These are phyloP conservation scores for Leccinum ochraceum DNA, from an alignment of 768 basidiomycete genomes.

Conservation along the genomic window DNA sequence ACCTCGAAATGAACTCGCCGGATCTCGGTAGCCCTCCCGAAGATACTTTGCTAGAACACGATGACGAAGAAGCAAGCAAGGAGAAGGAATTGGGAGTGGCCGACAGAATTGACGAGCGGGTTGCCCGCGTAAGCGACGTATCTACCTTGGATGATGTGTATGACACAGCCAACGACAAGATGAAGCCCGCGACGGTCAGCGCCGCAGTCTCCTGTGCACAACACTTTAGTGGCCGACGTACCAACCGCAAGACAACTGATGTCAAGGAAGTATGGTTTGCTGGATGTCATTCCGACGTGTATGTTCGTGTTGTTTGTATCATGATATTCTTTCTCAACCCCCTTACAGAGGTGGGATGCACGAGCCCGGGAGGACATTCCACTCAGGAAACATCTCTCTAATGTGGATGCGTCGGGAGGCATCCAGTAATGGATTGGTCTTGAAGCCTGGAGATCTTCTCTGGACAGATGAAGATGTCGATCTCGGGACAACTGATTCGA, in stretches of 20 bases:
- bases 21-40: constrained; percentile 8
- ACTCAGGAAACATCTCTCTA: constrained; percentile 21
- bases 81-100: not conserved
- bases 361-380: constrained; percentile 12
- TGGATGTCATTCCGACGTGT: constrained; percentile 40
- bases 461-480: constrained; percentile 23
- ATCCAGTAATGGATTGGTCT: constrained; percentile 19
- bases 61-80: not conserved
- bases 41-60: constrained; percentile 28
- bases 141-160: not conserved
- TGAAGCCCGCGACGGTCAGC: not conserved
- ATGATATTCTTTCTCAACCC: not conserved
- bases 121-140: constrained; percentile 1
- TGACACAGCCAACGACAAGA: not conserved
- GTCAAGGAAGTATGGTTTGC: constrained; percentile 36
- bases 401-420: constrained; percentile 37
- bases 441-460: constrained; percentile 20
- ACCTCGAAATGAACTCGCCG: constrained; percentile 29
- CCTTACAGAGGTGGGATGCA: constrained; percentile 17
- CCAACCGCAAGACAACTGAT: constrained; percentile 9
- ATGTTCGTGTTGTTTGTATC: not conserved
- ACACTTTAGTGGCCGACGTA: not conserved
- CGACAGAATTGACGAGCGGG: not conserved
- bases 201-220: not conserved
- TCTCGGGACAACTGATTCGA: constrained; percentile 18